Evolutionary conservation across 371 early-diverging fungal species (phyloP), one percentile per base, ranked within the genome.

Genomic region (Syncephalastrum monosporum): DNA sequence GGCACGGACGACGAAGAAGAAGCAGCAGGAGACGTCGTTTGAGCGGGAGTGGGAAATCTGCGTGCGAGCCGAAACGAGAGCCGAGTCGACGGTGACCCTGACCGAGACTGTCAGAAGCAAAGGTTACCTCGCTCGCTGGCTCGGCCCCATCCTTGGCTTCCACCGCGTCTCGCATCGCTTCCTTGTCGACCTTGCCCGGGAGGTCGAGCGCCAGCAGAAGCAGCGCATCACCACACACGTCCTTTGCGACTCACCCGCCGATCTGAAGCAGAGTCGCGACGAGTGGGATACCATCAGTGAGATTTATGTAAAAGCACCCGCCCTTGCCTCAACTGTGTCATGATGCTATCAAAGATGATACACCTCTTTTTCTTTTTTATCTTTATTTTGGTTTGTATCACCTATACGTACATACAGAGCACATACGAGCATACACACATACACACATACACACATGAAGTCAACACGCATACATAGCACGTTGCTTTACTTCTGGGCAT

Each of bases 131-230:
- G 63, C 63, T 16, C 53, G 63, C 12, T 63, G 63, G 63, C 55
- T 63, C 3, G 63, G 63, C 19, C 63, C 63, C 12, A 50, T 63
- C 25, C 57, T 63, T 25, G 60, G 60, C 13, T 49, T 63, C 21
- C 63, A 63, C 42, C 53, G 63, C 21, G 63, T 56, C 14, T 63
- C 63, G 23, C 63, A 63, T 17, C 53, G 63, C 10, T 63, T 63
- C 24, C 15, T 63, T 14, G 42, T 50, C 46, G 63, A 63, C 57
- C 51, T 63, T 13, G 45, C 46, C 13, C 53, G 47, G 10, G 63
- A 63, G 57, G 21, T 63, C 19, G 63, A 63, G 4, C 57, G 63
- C 3, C 57, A 55, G 21, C 57, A 53, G 29, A 58, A 57, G 46
- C 63, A 59, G 43, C 57, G 59, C 23, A 59, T 25, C 14, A 55